phyloP scores from a whole-genome alignment of 148 eudicot genomes.

The Fagopyrum esculentum region DNA sequence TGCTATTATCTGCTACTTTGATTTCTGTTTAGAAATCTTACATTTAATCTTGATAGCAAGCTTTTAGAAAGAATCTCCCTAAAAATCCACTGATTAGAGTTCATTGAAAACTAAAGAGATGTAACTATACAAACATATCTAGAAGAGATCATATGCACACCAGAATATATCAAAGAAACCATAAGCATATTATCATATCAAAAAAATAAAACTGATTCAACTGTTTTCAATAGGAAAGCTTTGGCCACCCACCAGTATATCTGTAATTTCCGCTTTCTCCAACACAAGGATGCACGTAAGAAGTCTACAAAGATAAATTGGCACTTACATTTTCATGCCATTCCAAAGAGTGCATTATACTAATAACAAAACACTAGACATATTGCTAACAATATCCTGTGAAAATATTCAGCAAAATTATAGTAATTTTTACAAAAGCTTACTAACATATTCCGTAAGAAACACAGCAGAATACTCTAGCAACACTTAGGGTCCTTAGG shows the following conservation, averaged over 20 bases:
- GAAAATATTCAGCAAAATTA: not conserved
- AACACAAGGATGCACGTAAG: not conserved
- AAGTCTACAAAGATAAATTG: no score
- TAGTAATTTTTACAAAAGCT: not conserved
- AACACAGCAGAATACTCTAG: not conserved
- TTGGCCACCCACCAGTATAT: not conserved
- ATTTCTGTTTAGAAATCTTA: not conserved
- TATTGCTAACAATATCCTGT: not conserved
- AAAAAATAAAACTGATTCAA: not conserved
- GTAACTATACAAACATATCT: not conserved
- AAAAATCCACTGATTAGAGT: not conserved
- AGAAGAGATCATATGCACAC: constrained; percentile 3
- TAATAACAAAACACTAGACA: not conserved
- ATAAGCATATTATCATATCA: not conserved
- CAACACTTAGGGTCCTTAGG: not conserved
- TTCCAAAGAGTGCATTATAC: not conserved
- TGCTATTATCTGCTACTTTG: not conserved
- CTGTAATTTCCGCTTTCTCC: not conserved
- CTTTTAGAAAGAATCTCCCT: not conserved
- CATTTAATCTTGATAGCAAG: not conserved
- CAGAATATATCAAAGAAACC: not conserved
- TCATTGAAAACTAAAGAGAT: not conserved
- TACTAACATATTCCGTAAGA: not conserved
- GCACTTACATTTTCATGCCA: no score
- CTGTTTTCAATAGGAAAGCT: not conserved